phyloP scores from a whole-genome alignment of 495 filamentous ascomycete genomes.

The Aspergillus coremiiformis region DNA sequence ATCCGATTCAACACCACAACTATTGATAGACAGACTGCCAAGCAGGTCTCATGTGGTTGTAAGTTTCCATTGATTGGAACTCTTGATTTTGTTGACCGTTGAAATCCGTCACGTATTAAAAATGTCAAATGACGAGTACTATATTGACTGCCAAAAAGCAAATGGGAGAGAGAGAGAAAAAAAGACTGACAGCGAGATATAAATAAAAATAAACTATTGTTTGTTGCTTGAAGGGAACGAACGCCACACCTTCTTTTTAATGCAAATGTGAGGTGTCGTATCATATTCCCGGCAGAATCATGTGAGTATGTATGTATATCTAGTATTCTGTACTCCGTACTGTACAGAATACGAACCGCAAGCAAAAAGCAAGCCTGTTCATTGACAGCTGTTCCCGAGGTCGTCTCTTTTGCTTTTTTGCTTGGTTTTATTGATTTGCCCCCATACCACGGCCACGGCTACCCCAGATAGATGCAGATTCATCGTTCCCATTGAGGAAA shows the following conservation, averaged over 20 bases:
- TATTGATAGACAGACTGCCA: neutral
- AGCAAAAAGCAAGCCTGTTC: neutral
- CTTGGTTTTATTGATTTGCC: neutral
- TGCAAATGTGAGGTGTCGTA: too few relatives aligned
- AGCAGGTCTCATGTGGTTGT: too few relatives aligned
- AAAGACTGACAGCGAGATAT: neutral
- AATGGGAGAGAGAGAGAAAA: too few relatives aligned
- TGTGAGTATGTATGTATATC: neutral
- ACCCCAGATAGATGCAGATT: neutral
- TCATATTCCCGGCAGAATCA: too few relatives aligned
- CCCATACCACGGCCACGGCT: too few relatives aligned
- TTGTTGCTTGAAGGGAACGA: neutral
- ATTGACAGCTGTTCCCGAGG: neutral
- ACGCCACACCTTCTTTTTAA: neutral
- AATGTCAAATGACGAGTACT: too few relatives aligned
- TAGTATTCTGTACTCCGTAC: too few relatives aligned
- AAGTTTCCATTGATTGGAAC: too few relatives aligned
- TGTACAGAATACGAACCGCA: too few relatives aligned
- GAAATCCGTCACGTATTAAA: too few relatives aligned
- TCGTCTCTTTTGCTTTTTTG: neutral
- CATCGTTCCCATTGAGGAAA: too few relatives aligned
- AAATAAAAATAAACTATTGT: neutral
- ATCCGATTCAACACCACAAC: neutral
- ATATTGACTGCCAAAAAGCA: neutral
- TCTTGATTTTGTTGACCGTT: too few relatives aligned